A percentile compares a stretch with the other conserved stretches of the same genome.
phyloP scores from a whole-genome alignment of 1,284 basidiomycete species.

The Schizophyllum amplum region DNA sequence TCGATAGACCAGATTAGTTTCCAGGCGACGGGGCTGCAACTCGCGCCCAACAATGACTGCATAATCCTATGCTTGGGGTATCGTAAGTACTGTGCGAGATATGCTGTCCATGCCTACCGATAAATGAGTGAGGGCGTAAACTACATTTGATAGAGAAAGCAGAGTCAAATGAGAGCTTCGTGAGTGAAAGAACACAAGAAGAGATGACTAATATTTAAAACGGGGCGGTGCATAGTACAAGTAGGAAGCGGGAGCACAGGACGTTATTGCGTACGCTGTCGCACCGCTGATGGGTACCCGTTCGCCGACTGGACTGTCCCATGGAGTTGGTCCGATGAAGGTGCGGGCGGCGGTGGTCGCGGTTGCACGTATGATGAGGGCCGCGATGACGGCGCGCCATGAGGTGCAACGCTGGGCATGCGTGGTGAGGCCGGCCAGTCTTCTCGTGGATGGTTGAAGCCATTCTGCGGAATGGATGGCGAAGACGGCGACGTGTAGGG shows the following conservation, averaged over 20 bases:
- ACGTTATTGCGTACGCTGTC: conserved; percentile 33
- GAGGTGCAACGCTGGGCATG: conserved; percentile 35
- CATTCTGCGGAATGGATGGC: conserved; percentile 21
- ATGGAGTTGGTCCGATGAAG: no score
- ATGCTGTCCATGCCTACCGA: no score
- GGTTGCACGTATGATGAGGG: conserved; percentile 48
- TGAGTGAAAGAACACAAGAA: conserved; percentile 17
- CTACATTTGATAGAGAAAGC: no score
- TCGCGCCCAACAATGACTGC: no score
- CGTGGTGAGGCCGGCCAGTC: conserved; percentile 36
- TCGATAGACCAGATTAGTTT: no score
- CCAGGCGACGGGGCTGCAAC: no score
- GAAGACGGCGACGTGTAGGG: conserved; percentile 21
- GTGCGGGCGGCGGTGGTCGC: conserved; percentile 13
- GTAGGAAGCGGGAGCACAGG: conserved; percentile 23
- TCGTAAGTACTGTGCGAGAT: no score
- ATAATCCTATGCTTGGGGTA: no score
- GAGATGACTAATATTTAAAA: conserved; percentile 28
- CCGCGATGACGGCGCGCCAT: conserved; percentile 37
- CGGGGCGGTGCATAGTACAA: conserved; percentile 22
- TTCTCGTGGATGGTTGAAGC: conserved; percentile 28
- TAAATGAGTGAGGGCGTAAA: no score
- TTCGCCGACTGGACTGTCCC: conserved; percentile 37
- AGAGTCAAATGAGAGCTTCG: neutral
- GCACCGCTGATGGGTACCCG: conserved; percentile 39